Conservation (phyloP, 768 basidiomycete species). For the Hygrophoropsis aurantiaca region DNA sequence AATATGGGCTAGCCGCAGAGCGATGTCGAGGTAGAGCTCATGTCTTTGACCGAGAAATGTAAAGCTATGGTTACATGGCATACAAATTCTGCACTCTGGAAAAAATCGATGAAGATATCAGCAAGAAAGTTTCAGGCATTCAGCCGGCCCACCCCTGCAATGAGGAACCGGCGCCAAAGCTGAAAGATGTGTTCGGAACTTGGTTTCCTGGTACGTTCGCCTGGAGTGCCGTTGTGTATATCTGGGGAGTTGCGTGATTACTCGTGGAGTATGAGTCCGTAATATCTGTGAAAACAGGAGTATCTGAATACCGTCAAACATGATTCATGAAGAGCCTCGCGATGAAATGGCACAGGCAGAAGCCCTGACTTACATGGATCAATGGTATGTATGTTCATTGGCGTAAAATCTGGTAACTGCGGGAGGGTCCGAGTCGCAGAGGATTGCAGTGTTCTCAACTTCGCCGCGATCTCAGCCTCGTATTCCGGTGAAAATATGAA, state of each 20-base stretch:
- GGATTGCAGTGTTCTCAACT: slow-evolving; percentile 24
- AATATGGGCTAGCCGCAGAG: no score
- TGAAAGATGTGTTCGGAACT: slow-evolving; percentile 9
- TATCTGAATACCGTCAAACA: no score
- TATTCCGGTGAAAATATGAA: slow-evolving; percentile 32
- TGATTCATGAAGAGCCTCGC: no score
- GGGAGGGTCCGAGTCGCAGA: slow-evolving; percentile 4
- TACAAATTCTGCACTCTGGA: background rate
- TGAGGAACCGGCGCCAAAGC: slow-evolving; percentile 16
- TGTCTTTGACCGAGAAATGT: background rate
- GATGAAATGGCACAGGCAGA: slow-evolving; percentile 1
- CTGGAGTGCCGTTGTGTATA: slow-evolving; percentile 4
- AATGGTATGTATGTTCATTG: slow-evolving; percentile 18
- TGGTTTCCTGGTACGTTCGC: slow-evolving; percentile 6
- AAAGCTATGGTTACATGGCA: background rate
- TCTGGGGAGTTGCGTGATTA: slow-evolving; percentile 11
- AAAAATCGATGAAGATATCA: slow-evolving; percentile 4
- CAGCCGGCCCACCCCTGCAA: slow-evolving; percentile 28
- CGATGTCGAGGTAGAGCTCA: no score
- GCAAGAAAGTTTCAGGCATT: slow-evolving; percentile 3
- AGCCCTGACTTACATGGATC: slow-evolving; percentile 26
- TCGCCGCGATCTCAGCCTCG: slow-evolving; percentile 28
- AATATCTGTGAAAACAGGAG: no score
- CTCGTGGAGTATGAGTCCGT: background rate
- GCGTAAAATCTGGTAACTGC: slow-evolving; percentile 18